Conservation (phyloP, 169 alveolate species). For the Cryptosporidium xiaoi region DNA sequence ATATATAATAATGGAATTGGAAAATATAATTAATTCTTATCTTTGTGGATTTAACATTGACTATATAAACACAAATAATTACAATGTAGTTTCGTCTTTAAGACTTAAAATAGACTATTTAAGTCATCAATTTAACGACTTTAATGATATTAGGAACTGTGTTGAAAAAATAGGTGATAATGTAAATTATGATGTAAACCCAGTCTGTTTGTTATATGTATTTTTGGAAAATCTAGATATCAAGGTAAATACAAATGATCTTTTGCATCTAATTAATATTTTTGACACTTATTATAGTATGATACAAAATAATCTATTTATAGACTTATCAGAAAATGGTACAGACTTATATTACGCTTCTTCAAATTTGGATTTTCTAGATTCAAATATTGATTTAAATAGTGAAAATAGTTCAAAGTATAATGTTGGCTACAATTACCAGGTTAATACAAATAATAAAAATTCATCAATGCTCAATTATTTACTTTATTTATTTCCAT, state of each 20-base stretch:
- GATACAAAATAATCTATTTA: conserved; percentile 25
- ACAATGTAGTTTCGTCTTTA: conserved; percentile 31
- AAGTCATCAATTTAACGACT: background rate
- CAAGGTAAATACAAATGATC: conserved; percentile 21
- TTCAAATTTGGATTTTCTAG: conserved; percentile 10
- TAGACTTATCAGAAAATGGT: background rate
- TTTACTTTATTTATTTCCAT: conserved; percentile 37
- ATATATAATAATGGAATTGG: background rate
- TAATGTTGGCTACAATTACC: conserved; percentile 20
- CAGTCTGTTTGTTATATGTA: conserved; percentile 5
- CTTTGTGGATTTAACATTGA: conserved; percentile 42
- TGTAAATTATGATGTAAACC: background rate
- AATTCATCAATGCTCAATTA: background rate
- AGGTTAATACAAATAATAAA: background rate
- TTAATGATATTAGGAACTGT: no score
- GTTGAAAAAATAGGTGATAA: background rate
- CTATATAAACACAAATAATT: background rate
- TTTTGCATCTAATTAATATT: conserved; percentile 30
- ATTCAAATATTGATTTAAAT: conserved; percentile 1
- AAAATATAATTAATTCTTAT: conserved; percentile 21
- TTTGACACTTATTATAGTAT: conserved; percentile 28
- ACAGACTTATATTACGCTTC: background rate
- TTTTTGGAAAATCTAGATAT: conserved; percentile 49
- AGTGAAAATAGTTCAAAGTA: conserved; percentile 44
- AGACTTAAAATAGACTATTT: conserved; percentile 35